These are phyloP conservation scores for Nemania sp. DNA, from an alignment of 2,329 filamentous ascomycete genomes.

Conservation along the genomic window DNA sequence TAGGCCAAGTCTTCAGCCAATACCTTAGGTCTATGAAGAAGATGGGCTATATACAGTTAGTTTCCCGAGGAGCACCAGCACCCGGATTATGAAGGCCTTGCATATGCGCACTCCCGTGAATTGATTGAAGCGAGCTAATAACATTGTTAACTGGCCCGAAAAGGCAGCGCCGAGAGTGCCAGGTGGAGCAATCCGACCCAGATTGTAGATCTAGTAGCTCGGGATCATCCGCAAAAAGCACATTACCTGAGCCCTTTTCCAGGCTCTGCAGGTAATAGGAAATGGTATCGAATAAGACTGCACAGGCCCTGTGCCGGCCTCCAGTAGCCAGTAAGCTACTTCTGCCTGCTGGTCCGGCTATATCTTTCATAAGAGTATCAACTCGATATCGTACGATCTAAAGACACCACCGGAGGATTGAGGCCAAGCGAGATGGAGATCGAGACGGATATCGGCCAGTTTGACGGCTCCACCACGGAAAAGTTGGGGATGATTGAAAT, in stretches of 20 bases:
- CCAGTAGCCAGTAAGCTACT: not conserved
- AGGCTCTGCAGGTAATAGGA: not conserved
- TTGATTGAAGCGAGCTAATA: not conserved
- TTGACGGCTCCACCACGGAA: constrained; percentile 12
- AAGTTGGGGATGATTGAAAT: constrained; percentile 8
- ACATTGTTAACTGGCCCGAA: constrained; percentile 10
- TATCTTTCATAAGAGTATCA: constrained; percentile 4
- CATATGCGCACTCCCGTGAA: not conserved
- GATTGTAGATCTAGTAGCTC: constrained; percentile 10
- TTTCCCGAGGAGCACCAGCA: not conserved
- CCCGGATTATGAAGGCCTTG: not conserved
- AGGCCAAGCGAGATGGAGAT: constrained; percentile 26
- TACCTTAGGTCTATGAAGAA: too few species aligned
- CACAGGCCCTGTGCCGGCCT: constrained; percentile 10
- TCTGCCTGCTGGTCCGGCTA: not conserved
- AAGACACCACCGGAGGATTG: not conserved
- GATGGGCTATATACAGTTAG: not conserved
- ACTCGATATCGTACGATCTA: not conserved
- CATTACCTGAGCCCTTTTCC: not conserved
- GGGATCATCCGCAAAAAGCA: not conserved
- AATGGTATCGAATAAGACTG: not conserved
- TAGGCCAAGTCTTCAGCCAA: not conserved
- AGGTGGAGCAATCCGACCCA: constrained; percentile 9
- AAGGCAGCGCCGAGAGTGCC: constrained; percentile 25
- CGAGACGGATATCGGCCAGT: constrained; percentile 25